These are phyloP conservation scores for Aspergillus tubingensis DNA, from an alignment of 2,329 filamentous ascomycete genomes.

Conservation along the genomic window DNA sequence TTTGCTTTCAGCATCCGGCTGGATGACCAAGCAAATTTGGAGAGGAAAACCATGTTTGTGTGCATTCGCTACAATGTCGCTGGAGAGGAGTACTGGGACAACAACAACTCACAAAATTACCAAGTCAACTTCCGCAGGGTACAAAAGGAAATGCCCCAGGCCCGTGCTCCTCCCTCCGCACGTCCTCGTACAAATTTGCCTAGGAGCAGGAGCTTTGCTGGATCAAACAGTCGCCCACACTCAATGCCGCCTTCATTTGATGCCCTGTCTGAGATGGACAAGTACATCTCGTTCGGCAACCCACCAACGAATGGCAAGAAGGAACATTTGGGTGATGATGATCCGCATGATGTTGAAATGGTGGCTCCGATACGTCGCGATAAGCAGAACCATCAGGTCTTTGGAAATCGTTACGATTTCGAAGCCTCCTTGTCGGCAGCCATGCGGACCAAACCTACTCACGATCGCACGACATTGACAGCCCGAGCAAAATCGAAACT, in stretches of 20 bases:
- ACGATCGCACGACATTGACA: conserved; percentile 63
- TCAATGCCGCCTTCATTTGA: conserved; percentile 61
- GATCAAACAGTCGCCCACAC: conserved; percentile 53
- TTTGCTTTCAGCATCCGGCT: conserved; percentile 95
- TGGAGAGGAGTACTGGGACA: conserved; percentile 92
- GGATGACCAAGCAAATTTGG: conserved; percentile 85
- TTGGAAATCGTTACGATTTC: conserved; percentile 95
- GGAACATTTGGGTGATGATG: conserved; percentile 72
- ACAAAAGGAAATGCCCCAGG: conserved; percentile 56
- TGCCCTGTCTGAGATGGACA: conserved; percentile 67
- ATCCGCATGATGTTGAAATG: conserved; percentile 65
- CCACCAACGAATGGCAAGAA: conserved; percentile 65
- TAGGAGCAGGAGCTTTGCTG: conserved; percentile 63
- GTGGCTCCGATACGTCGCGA: conserved; percentile 53
- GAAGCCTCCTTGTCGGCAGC: conserved; percentile 85
- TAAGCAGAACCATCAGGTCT: conserved; percentile 65
- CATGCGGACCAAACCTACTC: conserved; percentile 65
- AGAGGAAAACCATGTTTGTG: conserved; percentile 88
- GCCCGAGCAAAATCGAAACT: conserved; percentile 57
- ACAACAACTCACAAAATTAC: conserved; percentile 83
- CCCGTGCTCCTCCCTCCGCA: conserved; percentile 41
- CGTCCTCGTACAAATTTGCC: conserved; percentile 61
- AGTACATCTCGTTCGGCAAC: conserved; percentile 58
- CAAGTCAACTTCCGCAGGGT: conserved; percentile 92
- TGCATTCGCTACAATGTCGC: conserved; percentile 86